phyloP scores from a whole-genome alignment of 2,329 filamentous ascomycete species.

The Penicillium paneum region DNA sequence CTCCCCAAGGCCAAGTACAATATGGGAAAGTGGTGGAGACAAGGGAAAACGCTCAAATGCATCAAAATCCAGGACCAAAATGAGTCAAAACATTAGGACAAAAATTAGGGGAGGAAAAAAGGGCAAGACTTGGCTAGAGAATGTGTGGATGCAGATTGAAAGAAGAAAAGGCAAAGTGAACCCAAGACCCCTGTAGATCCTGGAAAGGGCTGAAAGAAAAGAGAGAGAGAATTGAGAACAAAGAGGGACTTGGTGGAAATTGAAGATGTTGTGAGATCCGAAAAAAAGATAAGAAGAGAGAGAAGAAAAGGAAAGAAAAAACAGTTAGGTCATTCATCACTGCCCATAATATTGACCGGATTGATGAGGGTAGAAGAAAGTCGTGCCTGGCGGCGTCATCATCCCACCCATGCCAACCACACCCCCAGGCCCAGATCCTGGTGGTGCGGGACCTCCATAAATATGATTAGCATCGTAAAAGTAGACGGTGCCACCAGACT shows the following conservation, averaged over 20 bases:
- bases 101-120: not conserved
- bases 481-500: slow-evolving; percentile 93
- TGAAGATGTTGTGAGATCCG: not conserved
- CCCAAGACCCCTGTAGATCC: slow-evolving; percentile 14
- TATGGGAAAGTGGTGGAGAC: slow-evolving; percentile 15
- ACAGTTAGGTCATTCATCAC: slow-evolving; percentile 11
- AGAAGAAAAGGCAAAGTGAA: not conserved
- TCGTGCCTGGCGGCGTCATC: slow-evolving; percentile 62
- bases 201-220: slow-evolving; percentile 8
- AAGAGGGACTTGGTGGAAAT: not conserved
- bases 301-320: slow-evolving; percentile 10
- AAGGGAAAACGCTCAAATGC: slow-evolving; percentile 27
- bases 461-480: slow-evolving; percentile 83
- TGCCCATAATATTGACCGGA: slow-evolving; percentile 60
- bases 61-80: slow-evolving; percentile 19
- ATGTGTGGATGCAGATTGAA: slow-evolving; percentile 4
- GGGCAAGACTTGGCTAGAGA: slow-evolving; percentile 5
- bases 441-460: slow-evolving; percentile 20
- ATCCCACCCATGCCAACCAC: slow-evolving; percentile 73
- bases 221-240: slow-evolving; percentile 8
- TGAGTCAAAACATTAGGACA: slow-evolving; percentile 12
- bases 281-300: not conserved
- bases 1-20: slow-evolving; percentile 3
- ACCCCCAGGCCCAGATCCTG: slow-evolving; percentile 51
- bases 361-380: slow-evolving; percentile 57